Evolutionary conservation across 139 green algal species (phyloP), one percentile per base, ranked within the genome.

Genomic region (Diplosphaera chodatii): DNA sequence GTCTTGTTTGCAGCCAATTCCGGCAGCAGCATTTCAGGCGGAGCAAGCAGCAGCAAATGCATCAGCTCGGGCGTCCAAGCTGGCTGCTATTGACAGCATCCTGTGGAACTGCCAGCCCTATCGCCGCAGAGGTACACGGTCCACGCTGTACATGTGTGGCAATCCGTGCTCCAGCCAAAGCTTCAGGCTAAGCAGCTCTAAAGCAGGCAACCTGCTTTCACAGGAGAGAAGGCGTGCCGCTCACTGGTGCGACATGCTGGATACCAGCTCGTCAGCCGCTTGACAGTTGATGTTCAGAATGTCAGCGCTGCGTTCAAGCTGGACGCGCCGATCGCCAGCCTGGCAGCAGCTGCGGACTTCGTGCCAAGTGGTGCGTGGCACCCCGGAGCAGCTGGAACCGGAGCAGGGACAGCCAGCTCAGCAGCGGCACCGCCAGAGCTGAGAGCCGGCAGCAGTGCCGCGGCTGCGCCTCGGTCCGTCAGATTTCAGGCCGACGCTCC

Each of bases 1-100:
- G n/a, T n/a, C n/a, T n/a, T n/a, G n/a, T n/a, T n/a, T n/a, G n/a
- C n/a, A n/a, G 48, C 48, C 48, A 25, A 59, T 21, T 25, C 25
- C 18, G 48, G 10, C 48, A 18, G 48, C 48, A 3, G 48, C 16
- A 25, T 59, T n/a, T 25, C 48, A 59, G 16, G 48, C 48, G 16
- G 48, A 59, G 48, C 48, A 59, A 18, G 48, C 48, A 25, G 48
- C 48, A 25, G 18, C 48, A 18, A 5, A n/a, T 23, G 48, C 48
- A 5, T 10, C 48, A 23, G 48, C 48, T 25, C 48, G 48, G 4
- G 33, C 59, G 31, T 63, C 70, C 10, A 68, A 68, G 33, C 34
- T 75, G 70, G 55, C 34, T 21, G 70, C 70, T 31, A 32, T 75
- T 4, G 70, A 75, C 20, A 29, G 62, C 27, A 40, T 75, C n/a